Percentiles rank a stretch among this genome's conserved stretches.
These are phyloP conservation scores for Schizochytrium sp. DNA, from an alignment of 108 stramenopile genomes.

Conservation along the genomic window DNA sequence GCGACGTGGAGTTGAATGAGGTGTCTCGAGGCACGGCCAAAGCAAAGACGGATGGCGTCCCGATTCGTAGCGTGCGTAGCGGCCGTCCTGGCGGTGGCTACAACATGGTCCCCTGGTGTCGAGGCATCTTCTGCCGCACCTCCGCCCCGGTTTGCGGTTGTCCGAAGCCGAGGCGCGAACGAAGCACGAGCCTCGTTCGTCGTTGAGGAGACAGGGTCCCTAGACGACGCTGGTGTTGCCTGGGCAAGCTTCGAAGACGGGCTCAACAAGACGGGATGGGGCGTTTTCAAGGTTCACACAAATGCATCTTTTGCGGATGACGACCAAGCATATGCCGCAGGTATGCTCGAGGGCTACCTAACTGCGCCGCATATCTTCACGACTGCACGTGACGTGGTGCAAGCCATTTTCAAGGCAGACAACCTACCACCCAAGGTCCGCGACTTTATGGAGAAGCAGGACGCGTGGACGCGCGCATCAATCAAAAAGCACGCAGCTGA, in stretches of 20 bases:
- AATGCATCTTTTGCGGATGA: not conserved
- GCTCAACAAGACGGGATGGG: not conserved
- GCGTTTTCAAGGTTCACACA: not conserved
- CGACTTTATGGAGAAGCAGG: not conserved
- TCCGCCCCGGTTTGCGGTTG: not conserved
- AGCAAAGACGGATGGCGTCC: too few species aligned
- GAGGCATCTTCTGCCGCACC: too few species aligned
- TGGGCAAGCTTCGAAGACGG: not conserved
- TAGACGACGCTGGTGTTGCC: not conserved
- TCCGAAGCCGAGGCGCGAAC: not conserved
- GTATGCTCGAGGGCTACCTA: not conserved
- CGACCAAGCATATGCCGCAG: not conserved
- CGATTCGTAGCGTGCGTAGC: too few species aligned
- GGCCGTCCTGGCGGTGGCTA: too few species aligned
- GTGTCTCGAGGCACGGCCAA: too few species aligned
- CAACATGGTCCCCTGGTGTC: too few species aligned
- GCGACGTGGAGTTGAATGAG: too few species aligned
- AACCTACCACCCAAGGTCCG: not conserved
- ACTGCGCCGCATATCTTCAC: conserved; percentile 2
- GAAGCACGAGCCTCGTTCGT: not conserved
- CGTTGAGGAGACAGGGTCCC: not conserved
- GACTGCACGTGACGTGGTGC: not conserved
- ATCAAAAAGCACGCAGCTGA: not conserved
- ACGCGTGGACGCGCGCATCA: not conserved
- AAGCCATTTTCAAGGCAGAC: not conserved